These are phyloP conservation scores for Earliella scabrosa DNA, from an alignment of 1,284 basidiomycete genomes.

Conservation along the genomic window DNA sequence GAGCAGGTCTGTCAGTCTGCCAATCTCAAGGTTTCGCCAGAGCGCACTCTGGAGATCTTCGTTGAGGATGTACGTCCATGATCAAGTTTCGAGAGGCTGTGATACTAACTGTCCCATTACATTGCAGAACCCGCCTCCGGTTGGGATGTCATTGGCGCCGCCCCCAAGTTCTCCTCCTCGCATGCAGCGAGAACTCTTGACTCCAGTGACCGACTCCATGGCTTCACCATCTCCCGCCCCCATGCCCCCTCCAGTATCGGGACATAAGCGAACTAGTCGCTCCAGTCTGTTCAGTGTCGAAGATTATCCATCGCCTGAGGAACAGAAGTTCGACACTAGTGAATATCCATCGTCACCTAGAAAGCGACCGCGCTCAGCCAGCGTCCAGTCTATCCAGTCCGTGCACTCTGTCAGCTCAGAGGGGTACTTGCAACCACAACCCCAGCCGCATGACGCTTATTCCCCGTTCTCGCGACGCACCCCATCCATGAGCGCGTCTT, in stretches of 20 bases:
- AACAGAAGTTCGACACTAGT: slow-evolving; percentile 4
- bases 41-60: slow-evolving; percentile 38
- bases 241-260: background rate
- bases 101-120: background rate
- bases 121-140: slow-evolving; percentile 12
- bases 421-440: background rate
- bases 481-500: slow-evolving; percentile 5
- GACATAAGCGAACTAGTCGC: slow-evolving; percentile 10
- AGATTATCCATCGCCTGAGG: slow-evolving; percentile 5
- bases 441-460: background rate
- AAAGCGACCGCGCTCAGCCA: slow-evolving; percentile 18
- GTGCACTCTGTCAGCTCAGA: background rate
- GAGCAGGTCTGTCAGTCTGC: slow-evolving; percentile 35
- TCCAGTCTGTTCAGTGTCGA: slow-evolving; percentile 20
- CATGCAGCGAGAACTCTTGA: slow-evolving; percentile 16
- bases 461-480: background rate
- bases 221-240: slow-evolving; percentile 16
- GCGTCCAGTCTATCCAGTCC: slow-evolving; percentile 17
- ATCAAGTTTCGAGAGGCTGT: too few relatives aligned
- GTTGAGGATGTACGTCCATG: slow-evolving; percentile 38
- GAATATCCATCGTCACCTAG: background rate
- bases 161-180: slow-evolving; percentile 12
- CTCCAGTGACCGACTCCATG: slow-evolving; percentile 24
- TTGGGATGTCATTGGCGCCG: background rate
- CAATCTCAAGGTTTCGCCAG: slow-evolving; percentile 36